phyloP scores from a whole-genome alignment of 176 grass and related monocot species.

The Carex kokanica region DNA sequence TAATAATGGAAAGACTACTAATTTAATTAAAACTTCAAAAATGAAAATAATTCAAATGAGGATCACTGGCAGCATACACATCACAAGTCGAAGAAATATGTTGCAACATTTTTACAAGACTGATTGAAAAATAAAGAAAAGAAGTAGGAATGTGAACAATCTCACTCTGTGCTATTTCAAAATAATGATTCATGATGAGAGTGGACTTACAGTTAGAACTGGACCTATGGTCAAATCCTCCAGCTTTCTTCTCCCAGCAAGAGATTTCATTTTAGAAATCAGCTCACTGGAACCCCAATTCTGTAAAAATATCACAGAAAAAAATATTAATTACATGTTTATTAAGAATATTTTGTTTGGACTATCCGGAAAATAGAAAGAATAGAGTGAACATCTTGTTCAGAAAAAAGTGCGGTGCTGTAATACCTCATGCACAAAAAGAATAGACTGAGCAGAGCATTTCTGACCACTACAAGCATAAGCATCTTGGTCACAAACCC shows the following conservation, averaged over 20 bases:
- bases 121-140: not conserved
- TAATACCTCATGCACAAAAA: constrained; percentile 89
- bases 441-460: constrained; percentile 94
- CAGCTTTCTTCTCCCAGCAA: constrained; percentile 78
- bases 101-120: not conserved
- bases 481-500: constrained; percentile 99
- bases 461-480: constrained; percentile 98
- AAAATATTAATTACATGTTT: not conserved
- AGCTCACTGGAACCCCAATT: constrained; percentile 81
- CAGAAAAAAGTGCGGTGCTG: not conserved
- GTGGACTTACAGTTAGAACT: constrained; percentile 78
- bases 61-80: not conserved
- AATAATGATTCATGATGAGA: not conserved
- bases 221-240: constrained; percentile 94
- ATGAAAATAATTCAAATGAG: not conserved
- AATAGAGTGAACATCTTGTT: not conserved
- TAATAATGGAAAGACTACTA: not conserved
- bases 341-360: not conserved
- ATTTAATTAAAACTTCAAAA: not conserved
- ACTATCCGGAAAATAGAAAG: not conserved
- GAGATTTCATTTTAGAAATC: constrained; percentile 73
- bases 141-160: not conserved
- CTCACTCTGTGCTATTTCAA: not conserved
- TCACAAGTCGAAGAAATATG: not conserved
- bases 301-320: constrained; percentile 41